Evolutionary conservation across 768 basidiomycete species (phyloP).

Genomic region (Mrakia hoshinonis): DNA sequence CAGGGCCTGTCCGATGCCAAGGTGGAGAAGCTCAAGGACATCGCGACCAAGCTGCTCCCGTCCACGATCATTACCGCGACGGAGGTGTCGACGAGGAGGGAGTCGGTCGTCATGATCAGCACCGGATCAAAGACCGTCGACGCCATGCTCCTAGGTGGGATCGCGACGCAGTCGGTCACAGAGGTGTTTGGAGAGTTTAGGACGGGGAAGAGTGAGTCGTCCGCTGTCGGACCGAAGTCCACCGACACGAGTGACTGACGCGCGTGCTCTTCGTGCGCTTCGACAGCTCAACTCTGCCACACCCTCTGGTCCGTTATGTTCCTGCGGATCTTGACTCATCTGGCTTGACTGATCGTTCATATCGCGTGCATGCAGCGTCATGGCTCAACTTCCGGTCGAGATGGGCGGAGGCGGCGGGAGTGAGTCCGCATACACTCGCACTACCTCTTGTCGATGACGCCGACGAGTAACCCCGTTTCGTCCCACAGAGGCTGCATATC

Average conservation of each 20-base stretch:
- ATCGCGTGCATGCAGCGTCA: not conserved
- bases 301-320: slow-evolving; percentile 8
- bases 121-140: slow-evolving; percentile 28
- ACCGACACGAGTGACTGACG: not conserved
- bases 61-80: slow-evolving; percentile 28
- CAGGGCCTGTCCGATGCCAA: slow-evolving; percentile 30
- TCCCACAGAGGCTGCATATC: slow-evolving; percentile 25
- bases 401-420: slow-evolving; percentile 29
- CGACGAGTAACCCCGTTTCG: not conserved
- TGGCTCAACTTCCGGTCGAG: slow-evolving; percentile 28
- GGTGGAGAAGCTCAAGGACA: slow-evolving; percentile 28
- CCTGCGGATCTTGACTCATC: not conserved
- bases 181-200: slow-evolving; percentile 29
- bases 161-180: slow-evolving; percentile 27
- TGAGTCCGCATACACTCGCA: not conserved
- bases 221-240: not conserved
- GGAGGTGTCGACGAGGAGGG: slow-evolving; percentile 18
- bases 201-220: slow-evolving; percentile 25
- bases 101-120: slow-evolving; percentile 20
- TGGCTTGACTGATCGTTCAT: not conserved
- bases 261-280: not conserved
- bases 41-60: slow-evolving; percentile 10
- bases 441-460: not conserved
- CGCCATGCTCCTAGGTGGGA: slow-evolving; percentile 25
- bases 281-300: slow-evolving; percentile 19